phyloP scores from a whole-genome alignment of 768 basidiomycete species.

The Pisolithus orientalis region DNA sequence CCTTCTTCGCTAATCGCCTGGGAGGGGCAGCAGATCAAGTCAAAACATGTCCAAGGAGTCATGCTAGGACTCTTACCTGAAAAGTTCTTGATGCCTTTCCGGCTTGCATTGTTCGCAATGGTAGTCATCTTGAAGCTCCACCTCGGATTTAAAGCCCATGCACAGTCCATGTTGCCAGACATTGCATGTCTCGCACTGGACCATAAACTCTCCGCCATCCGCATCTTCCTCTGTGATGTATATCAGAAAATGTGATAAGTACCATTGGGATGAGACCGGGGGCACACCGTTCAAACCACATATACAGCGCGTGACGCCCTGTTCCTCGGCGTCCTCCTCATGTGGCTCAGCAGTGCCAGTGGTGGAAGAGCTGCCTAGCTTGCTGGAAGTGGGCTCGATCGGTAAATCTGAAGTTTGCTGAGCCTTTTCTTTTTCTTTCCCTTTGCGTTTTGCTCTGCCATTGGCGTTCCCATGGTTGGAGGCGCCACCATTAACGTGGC shows the following conservation, averaged over 20 bases:
- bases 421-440: constrained; percentile 58
- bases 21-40: constrained; percentile 6
- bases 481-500: constrained; percentile 25
- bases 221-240: constrained; percentile 57
- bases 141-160: constrained; percentile 84
- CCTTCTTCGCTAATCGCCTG: constrained; percentile 59
- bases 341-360: constrained; percentile 32
- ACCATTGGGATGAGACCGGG: constrained; percentile 4
- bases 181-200: constrained; percentile 94
- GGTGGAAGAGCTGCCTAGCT: constrained; percentile 21
- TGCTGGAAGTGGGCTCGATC: constrained; percentile 21
- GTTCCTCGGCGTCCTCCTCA: constrained; percentile 44
- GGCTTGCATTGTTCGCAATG: constrained; percentile 93
- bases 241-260: constrained; percentile 18
- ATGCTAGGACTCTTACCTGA: constrained; percentile 53
- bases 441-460: constrained; percentile 54
- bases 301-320: constrained; percentile 72
- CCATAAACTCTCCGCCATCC: constrained; percentile 93
- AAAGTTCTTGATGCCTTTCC: constrained; percentile 73
- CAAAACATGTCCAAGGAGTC: constrained; percentile 13
- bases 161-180: constrained; percentile 98
- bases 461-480: constrained; percentile 28
- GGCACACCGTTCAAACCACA: constrained; percentile 74
- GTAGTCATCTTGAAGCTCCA: constrained; percentile 77
- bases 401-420: constrained; percentile 21